These are phyloP conservation scores for Penicillium sp. DNA, from an alignment of 2,329 filamentous ascomycete genomes.

Conservation along the genomic window DNA sequence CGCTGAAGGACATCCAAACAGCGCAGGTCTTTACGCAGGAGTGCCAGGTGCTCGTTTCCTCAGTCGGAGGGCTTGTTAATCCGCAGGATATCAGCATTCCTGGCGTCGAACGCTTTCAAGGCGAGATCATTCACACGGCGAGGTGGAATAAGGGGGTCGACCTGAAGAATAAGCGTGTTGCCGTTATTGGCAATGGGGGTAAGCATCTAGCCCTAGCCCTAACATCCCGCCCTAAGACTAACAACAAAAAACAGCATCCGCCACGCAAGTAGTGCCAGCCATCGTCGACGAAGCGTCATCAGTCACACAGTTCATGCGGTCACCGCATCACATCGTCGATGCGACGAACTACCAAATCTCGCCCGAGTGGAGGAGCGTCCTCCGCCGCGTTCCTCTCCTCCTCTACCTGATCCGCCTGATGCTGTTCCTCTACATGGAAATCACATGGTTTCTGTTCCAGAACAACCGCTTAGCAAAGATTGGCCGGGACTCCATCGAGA, in stretches of 20 bases:
- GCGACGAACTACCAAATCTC: not conserved
- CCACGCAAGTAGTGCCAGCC: conserved; percentile 5
- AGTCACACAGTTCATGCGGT: conserved; percentile 6
- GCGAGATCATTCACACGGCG: conserved; percentile 27
- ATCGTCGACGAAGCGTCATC: conserved; percentile 2
- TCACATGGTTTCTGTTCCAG: conserved; percentile 1
- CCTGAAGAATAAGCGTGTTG: conserved; percentile 24
- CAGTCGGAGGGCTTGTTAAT: conserved; percentile 25
- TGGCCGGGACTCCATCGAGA: not conserved
- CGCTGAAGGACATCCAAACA: not conserved
- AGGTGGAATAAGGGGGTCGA: conserved; percentile 24
- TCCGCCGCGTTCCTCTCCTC: not conserved
- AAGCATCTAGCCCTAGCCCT: not conserved
- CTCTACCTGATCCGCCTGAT: not conserved
- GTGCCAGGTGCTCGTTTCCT: conserved; percentile 19
- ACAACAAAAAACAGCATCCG: not conserved
- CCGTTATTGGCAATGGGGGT: conserved; percentile 28
- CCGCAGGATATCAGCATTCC: conserved; percentile 24
- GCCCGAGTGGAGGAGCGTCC: not conserved
- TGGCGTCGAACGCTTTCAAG: conserved; percentile 26
- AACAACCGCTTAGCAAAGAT: not conserved
- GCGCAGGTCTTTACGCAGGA: not conserved
- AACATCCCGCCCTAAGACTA: not conserved
- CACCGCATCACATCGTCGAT: conserved; percentile 6
- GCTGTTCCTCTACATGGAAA: conserved; percentile 6